Evolutionary conservation across 257 asterid genomes (phyloP).

Genomic region (Buddleja alternifolia): DNA sequence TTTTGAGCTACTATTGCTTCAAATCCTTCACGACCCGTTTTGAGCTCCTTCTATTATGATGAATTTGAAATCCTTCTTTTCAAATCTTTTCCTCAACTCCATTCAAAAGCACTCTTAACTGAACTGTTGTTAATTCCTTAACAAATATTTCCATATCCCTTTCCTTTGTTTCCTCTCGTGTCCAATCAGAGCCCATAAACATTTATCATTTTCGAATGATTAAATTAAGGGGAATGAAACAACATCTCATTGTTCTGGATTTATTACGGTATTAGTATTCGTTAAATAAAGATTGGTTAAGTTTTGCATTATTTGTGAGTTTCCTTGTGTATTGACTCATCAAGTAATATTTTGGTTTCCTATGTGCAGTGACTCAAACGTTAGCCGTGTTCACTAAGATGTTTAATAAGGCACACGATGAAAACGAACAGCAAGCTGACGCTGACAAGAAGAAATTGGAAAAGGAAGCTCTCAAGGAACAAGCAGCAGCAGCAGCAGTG

Average conservation of each 20-base stretch:
- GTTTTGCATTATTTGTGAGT: not conserved
- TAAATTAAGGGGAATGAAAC: not conserved
- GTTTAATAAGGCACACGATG: constrained; percentile 86
- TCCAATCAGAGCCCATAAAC: constrained; percentile 4
- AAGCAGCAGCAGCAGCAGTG: constrained; percentile 56
- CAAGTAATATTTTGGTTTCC: constrained; percentile 16
- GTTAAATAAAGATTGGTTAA: not conserved
- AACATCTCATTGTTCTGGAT: not conserved
- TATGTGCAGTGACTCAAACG: constrained; percentile 82
- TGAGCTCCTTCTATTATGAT: too few species aligned
- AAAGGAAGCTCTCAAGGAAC: constrained; percentile 91
- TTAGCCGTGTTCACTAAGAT: constrained; percentile 79
- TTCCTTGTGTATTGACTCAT: not conserved
- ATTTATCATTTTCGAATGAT: constrained; percentile 9
- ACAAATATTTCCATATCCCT: constrained; percentile 6
- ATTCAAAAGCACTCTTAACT: too few species aligned
- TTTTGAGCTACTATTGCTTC: too few species aligned
- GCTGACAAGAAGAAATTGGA: constrained; percentile 93
- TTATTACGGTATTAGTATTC: constrained; percentile 6
- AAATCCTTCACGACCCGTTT: too few species aligned
- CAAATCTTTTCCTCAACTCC: too few species aligned
- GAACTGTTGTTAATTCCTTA: not conserved
- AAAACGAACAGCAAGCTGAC: constrained; percentile 79
- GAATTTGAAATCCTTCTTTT: too few species aligned
- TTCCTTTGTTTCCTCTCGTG: not conserved